Conservation (phyloP, 805 yeast genomes). For the Metschnikowia anglica region DNA sequence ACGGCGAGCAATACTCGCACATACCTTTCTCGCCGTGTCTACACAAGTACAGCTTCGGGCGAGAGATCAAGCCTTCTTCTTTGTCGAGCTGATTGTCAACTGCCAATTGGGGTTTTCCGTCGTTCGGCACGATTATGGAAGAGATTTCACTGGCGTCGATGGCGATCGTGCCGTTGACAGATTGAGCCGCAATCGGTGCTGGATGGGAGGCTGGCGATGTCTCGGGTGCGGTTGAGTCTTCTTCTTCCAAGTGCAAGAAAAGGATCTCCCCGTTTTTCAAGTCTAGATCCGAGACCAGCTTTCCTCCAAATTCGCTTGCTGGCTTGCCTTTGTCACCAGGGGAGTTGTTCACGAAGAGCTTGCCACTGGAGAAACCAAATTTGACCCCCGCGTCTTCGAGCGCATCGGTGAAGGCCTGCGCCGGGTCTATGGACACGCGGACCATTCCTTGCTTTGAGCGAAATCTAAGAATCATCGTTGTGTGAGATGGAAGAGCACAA, state of each 20-base stretch:
- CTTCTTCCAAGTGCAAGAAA: conserved; percentile 39
- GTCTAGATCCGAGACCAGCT: conserved; percentile 43
- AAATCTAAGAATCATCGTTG: conserved; percentile 56
- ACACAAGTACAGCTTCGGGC: conserved; percentile 65
- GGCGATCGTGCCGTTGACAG: conserved; percentile 13
- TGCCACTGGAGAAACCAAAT: conserved; percentile 17
- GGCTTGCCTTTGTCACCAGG: conserved; percentile 47
- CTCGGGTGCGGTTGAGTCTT: neutral
- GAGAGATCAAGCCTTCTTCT: conserved; percentile 68
- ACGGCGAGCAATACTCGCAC: conserved; percentile 96
- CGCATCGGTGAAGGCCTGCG: conserved; percentile 44
- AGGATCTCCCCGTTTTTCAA: conserved; percentile 61
- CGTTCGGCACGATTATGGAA: neutral
- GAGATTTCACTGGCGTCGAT: conserved; percentile 10
- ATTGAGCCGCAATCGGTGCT: conserved; percentile 8
- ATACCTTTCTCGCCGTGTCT: conserved; percentile 90
- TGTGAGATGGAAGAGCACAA: too few relatives aligned
- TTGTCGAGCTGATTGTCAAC: conserved; percentile 68
- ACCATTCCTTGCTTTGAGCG: conserved; percentile 82
- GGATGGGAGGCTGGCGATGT: neutral
- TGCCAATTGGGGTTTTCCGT: conserved; percentile 49
- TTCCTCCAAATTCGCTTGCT: conserved; percentile 37
- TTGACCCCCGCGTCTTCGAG: conserved; percentile 39
- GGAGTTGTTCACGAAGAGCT: conserved; percentile 37
- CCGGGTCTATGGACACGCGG: conserved; percentile 55